phyloP scores from a whole-genome alignment of 2,329 filamentous ascomycete genomes.

The Cytospora paraplurivora region DNA sequence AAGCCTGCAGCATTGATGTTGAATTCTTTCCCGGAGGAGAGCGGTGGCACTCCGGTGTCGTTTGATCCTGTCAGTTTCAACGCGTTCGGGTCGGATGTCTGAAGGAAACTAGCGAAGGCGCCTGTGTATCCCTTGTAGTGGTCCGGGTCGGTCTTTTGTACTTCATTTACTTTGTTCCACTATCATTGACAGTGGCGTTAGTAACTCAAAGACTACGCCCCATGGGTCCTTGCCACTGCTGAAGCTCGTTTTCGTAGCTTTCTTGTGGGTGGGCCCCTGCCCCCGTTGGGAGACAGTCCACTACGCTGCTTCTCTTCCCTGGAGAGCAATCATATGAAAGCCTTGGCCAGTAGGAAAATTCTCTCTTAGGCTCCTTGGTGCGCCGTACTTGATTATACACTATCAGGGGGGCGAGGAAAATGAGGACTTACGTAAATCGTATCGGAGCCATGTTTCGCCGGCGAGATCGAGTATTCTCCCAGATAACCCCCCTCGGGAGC shows the following conservation, averaged over 20 bases:
- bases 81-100: slow-evolving; percentile 59
- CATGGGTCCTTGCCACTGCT: too few relatives aligned
- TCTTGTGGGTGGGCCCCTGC: background rate
- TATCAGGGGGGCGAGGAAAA: background rate
- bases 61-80: slow-evolving; percentile 53
- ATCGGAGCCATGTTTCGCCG: slow-evolving; percentile 62
- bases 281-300: background rate
- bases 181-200: slow-evolving; percentile 30
- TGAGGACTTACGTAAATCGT: slow-evolving; percentile 52
- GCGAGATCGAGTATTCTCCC: slow-evolving; percentile 61
- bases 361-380: background rate
- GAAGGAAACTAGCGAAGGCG: slow-evolving; percentile 62
- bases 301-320: background rate
- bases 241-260: too few relatives aligned
- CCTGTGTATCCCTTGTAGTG: slow-evolving; percentile 60
- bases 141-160: slow-evolving; percentile 54
- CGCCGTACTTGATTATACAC: background rate
- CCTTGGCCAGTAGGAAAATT: background rate
- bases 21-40: slow-evolving; percentile 50
- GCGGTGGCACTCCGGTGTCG: slow-evolving; percentile 47
- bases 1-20: slow-evolving; percentile 52
- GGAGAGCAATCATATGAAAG: background rate
- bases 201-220: too few relatives aligned
- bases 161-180: slow-evolving; percentile 58
- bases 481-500: slow-evolving; percentile 52